phyloP scores from a whole-genome alignment of 2,329 filamentous ascomycete species.

The Ophiostoma tasmaniense region DNA sequence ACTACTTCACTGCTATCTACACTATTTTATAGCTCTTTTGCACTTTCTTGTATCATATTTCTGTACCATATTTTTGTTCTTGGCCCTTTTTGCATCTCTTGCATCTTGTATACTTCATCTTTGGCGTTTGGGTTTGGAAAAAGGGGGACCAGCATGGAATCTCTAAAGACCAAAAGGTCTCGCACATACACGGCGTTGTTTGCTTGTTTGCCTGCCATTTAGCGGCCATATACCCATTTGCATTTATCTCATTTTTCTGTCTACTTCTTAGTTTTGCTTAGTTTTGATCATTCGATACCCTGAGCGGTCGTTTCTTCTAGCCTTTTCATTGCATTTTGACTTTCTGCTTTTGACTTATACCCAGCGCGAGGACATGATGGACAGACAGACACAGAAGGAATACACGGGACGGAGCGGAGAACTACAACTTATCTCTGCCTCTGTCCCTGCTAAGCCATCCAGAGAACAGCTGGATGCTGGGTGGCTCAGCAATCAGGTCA shows the following conservation, averaged over 20 bases:
- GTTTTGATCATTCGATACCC: not conserved
- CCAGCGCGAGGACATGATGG: not conserved
- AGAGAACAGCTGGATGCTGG: not conserved
- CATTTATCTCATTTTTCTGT: not conserved
- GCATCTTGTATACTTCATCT: not conserved
- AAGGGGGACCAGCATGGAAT: not conserved
- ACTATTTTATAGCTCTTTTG: not conserved
- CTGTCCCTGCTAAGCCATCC: not conserved
- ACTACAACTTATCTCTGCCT: not conserved
- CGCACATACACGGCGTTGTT: not conserved
- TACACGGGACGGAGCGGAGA: not conserved
- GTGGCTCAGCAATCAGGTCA: not conserved
- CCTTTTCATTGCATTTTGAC: not conserved
- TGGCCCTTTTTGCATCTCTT: not conserved
- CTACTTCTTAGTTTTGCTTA: not conserved
- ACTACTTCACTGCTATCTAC: not conserved
- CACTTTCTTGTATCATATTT: not conserved
- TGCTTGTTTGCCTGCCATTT: not conserved
- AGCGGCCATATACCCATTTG: conserved; percentile 4
- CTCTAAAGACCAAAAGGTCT: not conserved
- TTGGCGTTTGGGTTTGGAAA: not conserved
- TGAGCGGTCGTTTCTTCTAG: not conserved
- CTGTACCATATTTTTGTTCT: not conserved
- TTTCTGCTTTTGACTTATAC: not conserved
- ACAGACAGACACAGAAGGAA: too few species aligned